phyloP scores from a whole-genome alignment of 371 early-diverging fungal genomes.

The Batkoa obscura region DNA sequence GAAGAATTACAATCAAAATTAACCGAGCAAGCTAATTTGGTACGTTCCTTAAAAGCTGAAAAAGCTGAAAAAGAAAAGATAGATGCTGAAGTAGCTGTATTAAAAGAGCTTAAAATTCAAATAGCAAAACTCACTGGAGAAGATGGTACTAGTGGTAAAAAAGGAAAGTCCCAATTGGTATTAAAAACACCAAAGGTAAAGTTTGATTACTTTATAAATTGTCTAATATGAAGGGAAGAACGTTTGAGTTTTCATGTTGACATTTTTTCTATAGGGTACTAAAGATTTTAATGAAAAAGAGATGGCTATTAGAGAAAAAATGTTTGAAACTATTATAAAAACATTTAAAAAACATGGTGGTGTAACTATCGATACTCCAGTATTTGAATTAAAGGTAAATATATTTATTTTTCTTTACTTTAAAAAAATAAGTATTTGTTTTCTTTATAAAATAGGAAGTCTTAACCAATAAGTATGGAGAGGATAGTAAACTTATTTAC shows the following conservation, averaged over 20 bases:
- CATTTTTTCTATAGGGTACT: constrained; percentile 55
- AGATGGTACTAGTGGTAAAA: constrained; percentile 11
- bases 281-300: constrained; percentile 88
- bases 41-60: constrained; percentile 35
- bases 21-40: constrained; percentile 32
- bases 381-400: constrained; percentile 85
- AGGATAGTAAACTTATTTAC: constrained; percentile 97
- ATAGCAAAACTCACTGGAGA: constrained; percentile 23
- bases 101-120: constrained; percentile 36
- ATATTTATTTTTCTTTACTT: background rate
- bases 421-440: background rate
- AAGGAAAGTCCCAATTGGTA: constrained; percentile 20
- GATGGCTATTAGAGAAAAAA: constrained; percentile 82
- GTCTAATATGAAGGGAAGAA: too few species aligned
- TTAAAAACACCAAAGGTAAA: constrained; percentile 56
- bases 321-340: constrained; percentile 64
- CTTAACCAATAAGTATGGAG: constrained; percentile 97
- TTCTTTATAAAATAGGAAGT: constrained; percentile 39
- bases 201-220: too few species aligned
- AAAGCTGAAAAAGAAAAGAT: constrained; percentile 34
- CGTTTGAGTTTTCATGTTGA: too few species aligned
- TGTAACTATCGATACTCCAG: constrained; percentile 97
- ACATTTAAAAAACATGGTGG: constrained; percentile 95
- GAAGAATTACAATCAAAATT: constrained; percentile 30
- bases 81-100: constrained; percentile 30